Conservation (phyloP, 768 basidiomycete genomes). For the Kwoniella sp. region DNA sequence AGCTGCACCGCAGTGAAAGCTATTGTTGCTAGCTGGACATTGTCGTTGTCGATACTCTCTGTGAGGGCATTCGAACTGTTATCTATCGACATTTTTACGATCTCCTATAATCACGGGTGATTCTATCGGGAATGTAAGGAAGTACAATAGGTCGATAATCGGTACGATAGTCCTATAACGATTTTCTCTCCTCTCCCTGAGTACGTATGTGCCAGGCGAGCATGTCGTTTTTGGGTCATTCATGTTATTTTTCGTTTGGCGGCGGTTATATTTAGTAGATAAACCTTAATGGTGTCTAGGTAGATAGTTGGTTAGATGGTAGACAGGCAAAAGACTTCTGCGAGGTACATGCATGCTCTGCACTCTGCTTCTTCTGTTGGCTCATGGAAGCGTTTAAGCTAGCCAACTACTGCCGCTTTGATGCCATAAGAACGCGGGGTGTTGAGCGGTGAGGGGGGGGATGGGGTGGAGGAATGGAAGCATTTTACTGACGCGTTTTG, state of each 20-base stretch:
- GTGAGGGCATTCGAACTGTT: background rate
- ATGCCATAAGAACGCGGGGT: constrained; percentile 2
- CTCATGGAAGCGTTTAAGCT: no score
- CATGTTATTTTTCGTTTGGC: background rate
- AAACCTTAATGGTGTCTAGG: no score
- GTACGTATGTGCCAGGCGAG: background rate
- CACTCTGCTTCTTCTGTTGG: no score
- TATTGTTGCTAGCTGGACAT: background rate
- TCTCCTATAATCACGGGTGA: constrained; percentile 2
- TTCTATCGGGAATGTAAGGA: background rate
- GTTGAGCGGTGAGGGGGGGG: no score
- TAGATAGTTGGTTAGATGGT: background rate
- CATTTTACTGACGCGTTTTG: no score
- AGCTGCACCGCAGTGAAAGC: no score
- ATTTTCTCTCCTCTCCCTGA: background rate
- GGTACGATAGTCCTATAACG: background rate
- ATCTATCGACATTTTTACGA: background rate
- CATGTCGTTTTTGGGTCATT: background rate
- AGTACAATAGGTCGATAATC: background rate
- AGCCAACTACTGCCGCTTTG: background rate
- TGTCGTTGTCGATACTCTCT: background rate
- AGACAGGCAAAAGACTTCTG: background rate
- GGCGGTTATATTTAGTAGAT: background rate
- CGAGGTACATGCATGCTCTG: background rate
- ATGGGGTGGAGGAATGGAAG: no score